Base-by-base conservation (phyloP, 2,329 filamentous ascomycete genomes). In the Rhynchosporium agropyri region DNA sequence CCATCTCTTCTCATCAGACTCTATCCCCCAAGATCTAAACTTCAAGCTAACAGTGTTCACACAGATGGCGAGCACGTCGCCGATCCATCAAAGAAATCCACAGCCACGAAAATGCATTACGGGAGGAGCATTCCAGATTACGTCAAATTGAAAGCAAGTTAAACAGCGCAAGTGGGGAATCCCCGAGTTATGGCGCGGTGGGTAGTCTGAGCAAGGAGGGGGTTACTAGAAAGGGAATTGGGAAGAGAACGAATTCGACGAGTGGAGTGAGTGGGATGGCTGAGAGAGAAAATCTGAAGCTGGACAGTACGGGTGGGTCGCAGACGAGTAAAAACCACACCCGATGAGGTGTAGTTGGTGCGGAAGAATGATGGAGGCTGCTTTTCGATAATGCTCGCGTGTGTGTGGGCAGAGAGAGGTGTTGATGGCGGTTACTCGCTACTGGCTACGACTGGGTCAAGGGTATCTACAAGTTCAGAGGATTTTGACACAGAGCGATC, bases 101-200 rank as follows among this genome's bases (percentile, higher is more conserved):
- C 49, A 77, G 82, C 0, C 77, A 80, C 57, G 78, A 83, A 28
- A 83, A 74, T 9, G 83, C 86, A 65, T 85, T 81, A 63, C 83
- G 81, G 28, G 77, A 78, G 54, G 76, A 85, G 68, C 76, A 70
- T 46, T 68, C 82, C 42, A 74, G 77, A 46, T 84, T 84, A 72
- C 69, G 75, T 46, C 78, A 81, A 9, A 75, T 82, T 57, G 82
- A 77, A 61, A 68, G 71, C 29, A 77, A 76, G 51, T 71, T 77
- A 0, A 78, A 82, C 62, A 73, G 33, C 33, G 33, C 33, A 36
- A 10, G 74, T 10, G 15, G 13, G 31, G 13, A 55, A 13, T 61
- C 60, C 26, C 64, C 64, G 5, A 43, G 26, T 40, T 66, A 66
- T 55, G 61, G 55, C 1, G 54, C 46, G 13, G 45, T 58, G 2